A percentile compares a stretch with the other conserved stretches of the same genome.
Evolutionary conservation across 2,329 filamentous ascomycete species (phyloP).

Genomic region (Xylogone sp.): DNA sequence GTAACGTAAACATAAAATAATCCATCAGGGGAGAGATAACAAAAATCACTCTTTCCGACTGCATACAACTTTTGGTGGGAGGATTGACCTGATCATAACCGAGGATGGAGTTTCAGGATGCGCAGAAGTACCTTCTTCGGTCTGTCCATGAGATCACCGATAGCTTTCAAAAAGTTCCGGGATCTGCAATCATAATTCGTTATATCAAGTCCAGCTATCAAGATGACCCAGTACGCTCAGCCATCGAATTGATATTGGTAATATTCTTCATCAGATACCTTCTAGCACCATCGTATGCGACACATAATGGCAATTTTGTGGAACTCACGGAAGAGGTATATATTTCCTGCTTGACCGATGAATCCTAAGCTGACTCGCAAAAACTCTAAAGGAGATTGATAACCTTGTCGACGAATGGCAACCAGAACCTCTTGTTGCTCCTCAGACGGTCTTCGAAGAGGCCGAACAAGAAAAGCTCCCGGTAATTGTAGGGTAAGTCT

Average conservation of each 20-base stretch:
- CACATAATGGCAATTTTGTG: conserved; percentile 84
- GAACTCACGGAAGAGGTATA: conserved; percentile 75
- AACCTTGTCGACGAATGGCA: conserved; percentile 96
- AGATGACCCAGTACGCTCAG: conserved; percentile 89
- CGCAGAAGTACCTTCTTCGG: conserved; percentile 49
- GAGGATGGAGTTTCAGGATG: conserved; percentile 68
- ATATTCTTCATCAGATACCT: conserved; percentile 95
- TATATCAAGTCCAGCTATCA: conserved; percentile 98
- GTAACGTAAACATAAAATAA: conserved; percentile 17
- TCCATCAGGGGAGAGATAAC: background rate
- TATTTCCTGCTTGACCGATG: conserved; percentile 10
- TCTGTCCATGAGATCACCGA: conserved; percentile 51
- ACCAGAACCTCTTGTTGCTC: conserved; percentile 82
- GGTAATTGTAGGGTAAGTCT: conserved; percentile 83
- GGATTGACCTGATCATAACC: conserved; percentile 59
- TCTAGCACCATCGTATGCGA: conserved; percentile 87
- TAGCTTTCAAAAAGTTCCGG: conserved; percentile 85
- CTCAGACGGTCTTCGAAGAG: conserved; percentile 71
- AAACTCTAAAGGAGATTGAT: conserved; percentile 70
- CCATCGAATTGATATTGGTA: conserved; percentile 88
- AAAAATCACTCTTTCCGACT: conserved; percentile 20
- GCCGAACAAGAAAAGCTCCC: conserved; percentile 80
- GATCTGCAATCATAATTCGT: conserved; percentile 87
- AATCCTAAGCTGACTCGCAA: conserved; percentile 8
- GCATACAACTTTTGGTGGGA: conserved; percentile 18